Evolutionary conservation across 306 rosid species (phyloP), one percentile per base, ranked within the genome.

Genomic region (Castanea mollissima): DNA sequence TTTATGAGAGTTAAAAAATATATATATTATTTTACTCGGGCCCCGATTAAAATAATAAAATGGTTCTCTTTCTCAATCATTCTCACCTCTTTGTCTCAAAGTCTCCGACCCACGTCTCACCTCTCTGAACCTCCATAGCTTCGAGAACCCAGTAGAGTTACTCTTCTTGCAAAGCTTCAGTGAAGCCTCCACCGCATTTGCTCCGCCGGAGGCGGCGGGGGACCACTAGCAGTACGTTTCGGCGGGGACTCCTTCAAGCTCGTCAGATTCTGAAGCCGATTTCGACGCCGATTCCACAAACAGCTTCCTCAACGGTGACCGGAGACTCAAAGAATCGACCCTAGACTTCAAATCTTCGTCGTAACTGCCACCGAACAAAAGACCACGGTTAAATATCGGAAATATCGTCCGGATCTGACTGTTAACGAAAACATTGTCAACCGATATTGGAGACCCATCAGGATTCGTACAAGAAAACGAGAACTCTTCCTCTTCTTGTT

Each of bases 171-270:
- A 57, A 16, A 84, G 74, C 82, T 73, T 84, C 76, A 78, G 82
- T 62, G 87, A 69, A 9, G 84, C 41, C 56, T 82, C 86, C 89
- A 18, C 79, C n/a, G 85, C 76, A 71, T 82, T 38, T 14, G 75
- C 46, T 38, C 46, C 77, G 4, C 82, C 82, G 0, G 89, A 74
- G 46, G 44, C 10, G 0, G 79, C 77, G 15, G 83, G 81, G 0
- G 89, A 79, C 99, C 97, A 94, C 80, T 86, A 88, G 70, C 95
- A 94, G 95, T 83, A 91, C 6, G 90, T 56, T 0, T 91, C 95
- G 16, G 80, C 85, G 13, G 78, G 69, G 14, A 23, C 21, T 19
- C 72, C 68, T 41, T 83, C 84, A 20, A 76, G 59, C 41, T 82
- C 86, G 56, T 82, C 84, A 4, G 76, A 68, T 19, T 88, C 92